These are phyloP conservation scores for Isoetes taiwanensis DNA, from an alignment of 75 land plant species.

Conservation along the genomic window DNA sequence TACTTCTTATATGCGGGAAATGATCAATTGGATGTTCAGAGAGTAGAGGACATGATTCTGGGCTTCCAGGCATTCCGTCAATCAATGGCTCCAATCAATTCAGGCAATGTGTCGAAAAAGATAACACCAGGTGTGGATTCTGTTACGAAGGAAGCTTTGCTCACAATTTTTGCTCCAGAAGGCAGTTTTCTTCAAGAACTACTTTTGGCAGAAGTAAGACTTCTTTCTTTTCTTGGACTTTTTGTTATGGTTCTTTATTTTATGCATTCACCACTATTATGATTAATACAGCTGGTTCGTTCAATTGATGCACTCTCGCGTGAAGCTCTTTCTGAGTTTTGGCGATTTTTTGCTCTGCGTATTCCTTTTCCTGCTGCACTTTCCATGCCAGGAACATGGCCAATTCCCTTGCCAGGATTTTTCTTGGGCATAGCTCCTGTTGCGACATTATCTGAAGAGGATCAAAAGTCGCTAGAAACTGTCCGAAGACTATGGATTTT, in stretches of 20 bases:
- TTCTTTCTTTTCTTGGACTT: not conserved
- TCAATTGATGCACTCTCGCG: slow-evolving; percentile 43
- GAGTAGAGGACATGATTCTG: slow-evolving; percentile 23
- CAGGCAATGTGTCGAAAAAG: too few species aligned
- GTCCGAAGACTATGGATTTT: slow-evolving; percentile 30
- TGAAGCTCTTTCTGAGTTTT: slow-evolving; percentile 33
- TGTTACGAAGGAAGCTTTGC: slow-evolving; percentile 27
- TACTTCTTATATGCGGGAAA: slow-evolving; percentile 36
- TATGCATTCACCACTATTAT: not conserved
- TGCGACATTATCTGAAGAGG: slow-evolving; percentile 29
- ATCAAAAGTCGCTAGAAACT: slow-evolving; percentile 30
- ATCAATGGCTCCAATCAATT: slow-evolving; percentile 10
- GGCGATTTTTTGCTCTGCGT: slow-evolving; percentile 24
- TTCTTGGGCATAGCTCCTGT: slow-evolving; percentile 17
- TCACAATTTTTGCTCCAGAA: slow-evolving; percentile 27
- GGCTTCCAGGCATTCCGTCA: slow-evolving; percentile 29
- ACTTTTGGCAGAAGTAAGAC: slow-evolving; percentile 28
- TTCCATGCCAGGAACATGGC: slow-evolving; percentile 29
- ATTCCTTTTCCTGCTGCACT: slow-evolving; percentile 22
- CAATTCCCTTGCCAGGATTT: slow-evolving; percentile 24
- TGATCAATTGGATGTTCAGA: slow-evolving; percentile 25
- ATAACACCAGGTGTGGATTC: slow-evolving; percentile 13
- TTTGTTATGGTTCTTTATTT: not conserved
- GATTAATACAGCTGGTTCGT: slow-evolving; percentile 30
- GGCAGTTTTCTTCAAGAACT: slow-evolving; percentile 42